Conservation (phyloP, 495 filamentous ascomycete genomes). For the Amniculicola lignicola region DNA sequence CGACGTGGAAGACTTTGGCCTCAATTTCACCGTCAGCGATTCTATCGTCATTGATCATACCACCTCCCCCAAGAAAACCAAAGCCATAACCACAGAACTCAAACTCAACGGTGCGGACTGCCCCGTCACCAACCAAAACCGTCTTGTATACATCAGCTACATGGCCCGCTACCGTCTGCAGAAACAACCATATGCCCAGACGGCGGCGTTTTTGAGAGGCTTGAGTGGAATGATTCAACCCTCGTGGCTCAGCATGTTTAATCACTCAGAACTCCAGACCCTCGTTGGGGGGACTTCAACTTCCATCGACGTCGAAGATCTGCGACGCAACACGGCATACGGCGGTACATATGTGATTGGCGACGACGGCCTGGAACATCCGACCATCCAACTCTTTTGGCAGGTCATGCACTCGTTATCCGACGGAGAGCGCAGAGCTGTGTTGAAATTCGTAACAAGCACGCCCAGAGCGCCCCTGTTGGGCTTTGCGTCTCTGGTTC, state of each 20-base stretch:
- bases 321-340: conserved; percentile 82
- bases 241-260: conserved; percentile 96
- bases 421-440: conserved; percentile 73
- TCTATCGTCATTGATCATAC: conserved; percentile 56
- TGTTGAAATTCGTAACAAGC: conserved; percentile 93
- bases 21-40: conserved; percentile 91
- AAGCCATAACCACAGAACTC: conserved; percentile 67
- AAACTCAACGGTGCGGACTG: conserved; percentile 71
- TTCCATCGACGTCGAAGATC: conserved; percentile 82
- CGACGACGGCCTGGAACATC: conserved; percentile 81
- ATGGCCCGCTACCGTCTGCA: conserved; percentile 83
- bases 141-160: conserved; percentile 88
- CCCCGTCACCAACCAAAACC: conserved; percentile 85
- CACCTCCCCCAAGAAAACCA: conserved; percentile 42
- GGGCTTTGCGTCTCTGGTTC: conserved; percentile 82
- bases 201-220: conserved; percentile 80
- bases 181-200: conserved; percentile 72
- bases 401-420: conserved; percentile 72
- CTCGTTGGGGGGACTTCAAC: conserved; percentile 82
- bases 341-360: conserved; percentile 84
- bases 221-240: conserved; percentile 86
- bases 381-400: conserved; percentile 86
- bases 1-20: conserved; percentile 72
- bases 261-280: conserved; percentile 88
- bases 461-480: conserved; percentile 89